Percentiles rank a stretch among this genome's conserved stretches.
These are phyloP conservation scores for Trypanosoma theileri DNA, from an alignment of 208 protist genomes.

Conservation along the genomic window DNA sequence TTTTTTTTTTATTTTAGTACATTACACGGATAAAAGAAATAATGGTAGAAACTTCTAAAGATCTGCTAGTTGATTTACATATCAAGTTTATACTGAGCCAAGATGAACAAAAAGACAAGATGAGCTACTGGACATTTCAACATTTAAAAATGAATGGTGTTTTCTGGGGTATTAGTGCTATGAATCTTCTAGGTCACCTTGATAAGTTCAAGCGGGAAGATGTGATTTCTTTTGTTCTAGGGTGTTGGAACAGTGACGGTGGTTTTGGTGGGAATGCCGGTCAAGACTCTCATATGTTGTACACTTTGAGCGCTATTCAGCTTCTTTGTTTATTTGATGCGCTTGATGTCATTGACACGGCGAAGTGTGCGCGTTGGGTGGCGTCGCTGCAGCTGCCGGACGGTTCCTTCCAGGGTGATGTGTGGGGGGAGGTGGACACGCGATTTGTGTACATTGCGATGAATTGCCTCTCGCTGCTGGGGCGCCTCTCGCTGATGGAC, in stretches of 20 bases:
- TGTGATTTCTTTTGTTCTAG: slow-evolving; percentile 92
- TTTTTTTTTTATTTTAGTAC: background rate
- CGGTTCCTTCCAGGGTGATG: slow-evolving; percentile 98
- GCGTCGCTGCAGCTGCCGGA: slow-evolving; percentile 94
- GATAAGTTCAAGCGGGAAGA: slow-evolving; percentile 84
- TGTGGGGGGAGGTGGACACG: slow-evolving; percentile 99
- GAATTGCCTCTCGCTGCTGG: slow-evolving; percentile 93
- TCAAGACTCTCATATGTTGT: slow-evolving; percentile 98
- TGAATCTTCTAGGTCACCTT: slow-evolving; percentile 64
- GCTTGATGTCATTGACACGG: slow-evolving; percentile 63
- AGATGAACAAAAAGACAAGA: slow-evolving; percentile 70
- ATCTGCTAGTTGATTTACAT: slow-evolving; percentile 63
- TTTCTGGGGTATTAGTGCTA: slow-evolving; percentile 96
- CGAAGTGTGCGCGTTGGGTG: slow-evolving; percentile 70
- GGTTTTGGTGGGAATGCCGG: slow-evolving; percentile 97
- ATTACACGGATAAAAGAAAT: slow-evolving; percentile 23
- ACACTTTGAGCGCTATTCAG: slow-evolving; percentile 98
- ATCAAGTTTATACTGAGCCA: slow-evolving; percentile 70
- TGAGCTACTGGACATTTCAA: slow-evolving; percentile 94
- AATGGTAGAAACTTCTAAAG: slow-evolving; percentile 13
- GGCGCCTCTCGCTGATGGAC: slow-evolving; percentile 74
- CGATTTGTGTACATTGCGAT: slow-evolving; percentile 98
- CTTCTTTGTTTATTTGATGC: slow-evolving; percentile 86
- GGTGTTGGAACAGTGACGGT: slow-evolving; percentile 93
- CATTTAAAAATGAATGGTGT: slow-evolving; percentile 97